Evolutionary conservation across 306 rosid genomes (phyloP), one percentile per base, ranked within the genome.

Genomic region (Vigna angularis): DNA sequence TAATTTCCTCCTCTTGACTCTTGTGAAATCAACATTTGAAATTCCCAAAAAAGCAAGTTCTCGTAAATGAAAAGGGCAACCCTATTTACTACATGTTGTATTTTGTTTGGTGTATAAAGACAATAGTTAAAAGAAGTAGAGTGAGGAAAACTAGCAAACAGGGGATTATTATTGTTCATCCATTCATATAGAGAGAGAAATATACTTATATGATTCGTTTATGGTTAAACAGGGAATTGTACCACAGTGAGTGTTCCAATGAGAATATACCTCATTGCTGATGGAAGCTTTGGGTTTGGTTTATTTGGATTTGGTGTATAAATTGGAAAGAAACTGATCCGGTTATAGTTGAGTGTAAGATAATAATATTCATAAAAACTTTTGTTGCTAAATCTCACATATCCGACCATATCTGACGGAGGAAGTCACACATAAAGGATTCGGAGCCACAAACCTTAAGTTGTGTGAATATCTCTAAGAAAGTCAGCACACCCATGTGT

Each of bases 1-100:
- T 36, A 64, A 64, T 11, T 50, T 16, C 42, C 15, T 34, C 28
- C 28, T 30, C 0, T 70, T 58, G 52, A 45, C 51, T 32, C 12
- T 69, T 47, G 18, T 17, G 9, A 53, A 65, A 66, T 52, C 18
- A 24, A 77, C 57, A 16, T 67, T 77, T 78, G 5, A 58, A 66
- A 11, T 69, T 69, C 51, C 24, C 48, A n/a, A 63, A 63, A 30
- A 63, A 32, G 24, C 0, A 32, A 32, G 47, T 62, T 62, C 68
- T 34, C 47, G 12, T 32, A 14, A 45, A 6, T 66, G 24, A 11
- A 6, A 20, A 9, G 8, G 48, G 4, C 53, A 18, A 66, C 13
- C 9, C 12, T 44, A 67, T 67, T 20, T 12, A 42, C 47, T 11
- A 45, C 20, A 68, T 68, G 9, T 30, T 62, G 4, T 34, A 13